These are phyloP conservation scores for Paramecium octaurelia DNA, from an alignment of 73 alveolate genomes.

Conservation along the genomic window DNA sequence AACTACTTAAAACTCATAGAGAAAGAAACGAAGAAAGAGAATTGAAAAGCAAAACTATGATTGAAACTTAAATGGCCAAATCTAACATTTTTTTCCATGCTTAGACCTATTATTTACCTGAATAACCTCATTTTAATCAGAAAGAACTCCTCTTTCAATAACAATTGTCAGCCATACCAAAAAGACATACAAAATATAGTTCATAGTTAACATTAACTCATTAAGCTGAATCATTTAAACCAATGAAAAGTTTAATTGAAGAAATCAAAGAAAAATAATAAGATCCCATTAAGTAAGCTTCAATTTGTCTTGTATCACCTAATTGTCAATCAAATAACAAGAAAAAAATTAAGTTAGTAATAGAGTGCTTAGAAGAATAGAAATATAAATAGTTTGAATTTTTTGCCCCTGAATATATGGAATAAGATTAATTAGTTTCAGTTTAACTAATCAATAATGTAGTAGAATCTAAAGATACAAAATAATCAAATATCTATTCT, in stretches of 20 bases:
- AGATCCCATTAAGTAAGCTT: not conserved
- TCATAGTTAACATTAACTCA: not conserved
- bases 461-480: not conserved
- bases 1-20: not conserved
- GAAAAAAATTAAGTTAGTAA: not conserved
- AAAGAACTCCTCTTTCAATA: not conserved
- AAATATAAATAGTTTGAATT: not conserved
- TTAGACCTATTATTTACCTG: not conserved
- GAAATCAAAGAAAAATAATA: not conserved
- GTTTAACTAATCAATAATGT: not conserved
- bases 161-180: not conserved
- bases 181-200: not conserved
- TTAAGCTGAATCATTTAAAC: conserved; percentile 12
- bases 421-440: not conserved
- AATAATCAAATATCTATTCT: not conserved
- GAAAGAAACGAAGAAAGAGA: not conserved
- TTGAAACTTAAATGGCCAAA: not conserved
- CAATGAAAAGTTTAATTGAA: conserved; percentile 21
- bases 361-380: not conserved
- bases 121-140: not conserved
- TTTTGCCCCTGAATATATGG: not conserved
- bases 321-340: not conserved
- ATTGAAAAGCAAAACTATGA: not conserved
- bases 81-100: not conserved
- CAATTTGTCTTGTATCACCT: not conserved